phyloP scores from a whole-genome alignment of 1,284 basidiomycete genomes.

The Leccinum fallax region DNA sequence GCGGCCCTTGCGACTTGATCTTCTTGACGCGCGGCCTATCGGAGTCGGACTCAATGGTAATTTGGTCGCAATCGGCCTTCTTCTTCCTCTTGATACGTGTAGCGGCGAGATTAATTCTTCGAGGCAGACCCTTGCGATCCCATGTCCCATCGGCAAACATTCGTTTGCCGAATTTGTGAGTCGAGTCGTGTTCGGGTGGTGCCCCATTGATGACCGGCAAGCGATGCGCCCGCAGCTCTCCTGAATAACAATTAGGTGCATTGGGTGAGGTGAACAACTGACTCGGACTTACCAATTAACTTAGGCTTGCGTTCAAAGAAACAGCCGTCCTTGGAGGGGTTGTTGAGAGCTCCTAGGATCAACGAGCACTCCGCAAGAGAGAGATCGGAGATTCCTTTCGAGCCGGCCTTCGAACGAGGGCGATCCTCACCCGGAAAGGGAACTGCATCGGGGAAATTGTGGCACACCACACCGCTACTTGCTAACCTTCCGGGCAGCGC shows the following conservation, averaged over 20 bases:
- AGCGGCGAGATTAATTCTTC: not conserved
- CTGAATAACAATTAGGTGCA: not conserved
- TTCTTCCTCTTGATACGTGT: not conserved
- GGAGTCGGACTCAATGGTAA: no score
- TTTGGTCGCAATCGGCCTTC: not conserved
- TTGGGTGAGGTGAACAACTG: not conserved
- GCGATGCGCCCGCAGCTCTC: not conserved
- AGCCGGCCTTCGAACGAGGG: not conserved
- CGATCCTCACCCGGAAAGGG: not conserved
- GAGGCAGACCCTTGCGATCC: not conserved
- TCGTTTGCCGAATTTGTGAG: not conserved
- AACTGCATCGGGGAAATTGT: no score
- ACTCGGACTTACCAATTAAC: not conserved
- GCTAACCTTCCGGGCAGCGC: no score
- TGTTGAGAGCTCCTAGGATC: not conserved
- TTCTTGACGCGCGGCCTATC: no score
- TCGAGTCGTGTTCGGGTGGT: not conserved
- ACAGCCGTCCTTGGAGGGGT: not conserved
- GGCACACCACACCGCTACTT: no score
- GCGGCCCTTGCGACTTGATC: no score
- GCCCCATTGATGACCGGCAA: not conserved
- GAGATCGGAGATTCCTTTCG: not conserved
- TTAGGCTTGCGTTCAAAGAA: not conserved
- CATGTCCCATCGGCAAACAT: not conserved
- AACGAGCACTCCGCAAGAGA: not conserved